Percentiles rank a stretch among this genome's conserved stretches.
phyloP scores from a whole-genome alignment of 2,329 filamentous ascomycete genomes.

The Cryphonectria radicalis region DNA sequence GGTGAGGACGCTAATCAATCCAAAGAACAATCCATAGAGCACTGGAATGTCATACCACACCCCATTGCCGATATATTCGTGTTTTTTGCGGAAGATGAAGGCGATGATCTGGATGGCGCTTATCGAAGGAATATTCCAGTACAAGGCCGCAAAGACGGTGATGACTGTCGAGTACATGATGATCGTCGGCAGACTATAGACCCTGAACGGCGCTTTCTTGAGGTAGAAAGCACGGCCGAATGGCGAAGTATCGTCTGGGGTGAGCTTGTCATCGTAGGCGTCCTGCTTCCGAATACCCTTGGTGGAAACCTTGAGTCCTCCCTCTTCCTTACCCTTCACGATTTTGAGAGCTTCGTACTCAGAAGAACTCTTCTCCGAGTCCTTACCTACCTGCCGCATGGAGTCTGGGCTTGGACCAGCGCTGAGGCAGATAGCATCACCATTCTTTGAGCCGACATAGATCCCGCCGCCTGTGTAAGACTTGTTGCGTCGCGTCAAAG shows the following conservation, averaged over 20 bases:
- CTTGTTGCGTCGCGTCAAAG: conserved; percentile 51
- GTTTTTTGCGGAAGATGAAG: conserved; percentile 34
- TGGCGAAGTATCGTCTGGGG: conserved; percentile 42
- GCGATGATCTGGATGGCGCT: conserved; percentile 52
- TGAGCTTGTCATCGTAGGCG: neutral
- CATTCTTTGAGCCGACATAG: conserved; percentile 57
- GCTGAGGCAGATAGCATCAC: conserved; percentile 51
- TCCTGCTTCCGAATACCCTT: neutral
- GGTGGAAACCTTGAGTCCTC: neutral
- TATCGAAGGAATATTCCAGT: conserved; percentile 56
- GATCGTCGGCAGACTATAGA: conserved; percentile 52
- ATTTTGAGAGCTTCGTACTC: neutral
- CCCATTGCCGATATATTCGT: conserved; percentile 32
- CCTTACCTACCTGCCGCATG: neutral
- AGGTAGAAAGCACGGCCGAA: conserved; percentile 62
- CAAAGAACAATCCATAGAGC: conserved; percentile 46
- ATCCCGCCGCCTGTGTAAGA: conserved; percentile 50
- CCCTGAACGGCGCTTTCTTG: conserved; percentile 53
- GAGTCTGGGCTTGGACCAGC: neutral
- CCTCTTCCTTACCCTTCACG: neutral
- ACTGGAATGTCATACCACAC: conserved; percentile 41
- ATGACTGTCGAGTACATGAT: conserved; percentile 54
- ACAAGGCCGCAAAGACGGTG: conserved; percentile 50
- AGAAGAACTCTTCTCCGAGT: conserved; percentile 23
- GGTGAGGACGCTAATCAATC: conserved; percentile 48